phyloP scores from a whole-genome alignment of 768 basidiomycete genomes.

The Inosperma sp. region DNA sequence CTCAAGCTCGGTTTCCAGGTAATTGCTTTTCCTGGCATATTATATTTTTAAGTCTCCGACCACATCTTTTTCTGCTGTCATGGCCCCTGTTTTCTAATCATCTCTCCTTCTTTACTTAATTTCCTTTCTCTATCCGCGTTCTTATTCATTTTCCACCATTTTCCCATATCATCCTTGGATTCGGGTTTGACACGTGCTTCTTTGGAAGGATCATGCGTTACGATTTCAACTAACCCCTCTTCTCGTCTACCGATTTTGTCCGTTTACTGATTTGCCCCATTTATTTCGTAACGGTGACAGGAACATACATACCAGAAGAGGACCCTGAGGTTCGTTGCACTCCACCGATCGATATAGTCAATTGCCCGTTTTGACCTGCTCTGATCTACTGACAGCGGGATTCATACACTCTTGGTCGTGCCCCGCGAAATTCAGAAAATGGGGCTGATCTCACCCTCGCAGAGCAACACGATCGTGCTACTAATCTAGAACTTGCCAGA shows the following conservation, averaged over 20 bases:
- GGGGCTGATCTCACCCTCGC: conserved; percentile 63
- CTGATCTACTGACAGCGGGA: conserved; percentile 50
- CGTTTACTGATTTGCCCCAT: conserved; percentile 17
- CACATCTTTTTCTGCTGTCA: conserved; percentile 22
- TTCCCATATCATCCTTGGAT: conserved; percentile 15
- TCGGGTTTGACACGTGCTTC: not conserved
- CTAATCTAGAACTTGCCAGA: conserved; percentile 72
- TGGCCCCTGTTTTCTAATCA: conserved; percentile 22
- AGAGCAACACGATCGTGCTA: conserved; percentile 57
- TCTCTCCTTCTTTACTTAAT: conserved; percentile 22
- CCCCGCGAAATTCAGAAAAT: conserved; percentile 54
- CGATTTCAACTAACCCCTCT: conserved; percentile 14
- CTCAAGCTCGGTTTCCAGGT: conserved; percentile 65
- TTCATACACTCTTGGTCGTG: conserved; percentile 72
- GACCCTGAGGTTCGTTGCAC: conserved; percentile 68
- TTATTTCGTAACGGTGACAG: conserved; percentile 34
- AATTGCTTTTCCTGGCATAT: conserved; percentile 24
- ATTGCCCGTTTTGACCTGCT: conserved; percentile 20
- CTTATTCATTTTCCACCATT: conserved; percentile 19
- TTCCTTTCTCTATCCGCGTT: conserved; percentile 23
- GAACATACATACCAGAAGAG: conserved; percentile 74
- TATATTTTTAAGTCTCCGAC: conserved; percentile 24
- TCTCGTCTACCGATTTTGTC: conserved; percentile 1
- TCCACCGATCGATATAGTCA: conserved; percentile 19
- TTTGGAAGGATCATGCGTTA: conserved; percentile 10